Percentiles rank a stretch among this genome's conserved stretches.
These are phyloP conservation scores for Penicillium sp. DNA, from an alignment of 2,329 filamentous ascomycete species.

Conservation along the genomic window DNA sequence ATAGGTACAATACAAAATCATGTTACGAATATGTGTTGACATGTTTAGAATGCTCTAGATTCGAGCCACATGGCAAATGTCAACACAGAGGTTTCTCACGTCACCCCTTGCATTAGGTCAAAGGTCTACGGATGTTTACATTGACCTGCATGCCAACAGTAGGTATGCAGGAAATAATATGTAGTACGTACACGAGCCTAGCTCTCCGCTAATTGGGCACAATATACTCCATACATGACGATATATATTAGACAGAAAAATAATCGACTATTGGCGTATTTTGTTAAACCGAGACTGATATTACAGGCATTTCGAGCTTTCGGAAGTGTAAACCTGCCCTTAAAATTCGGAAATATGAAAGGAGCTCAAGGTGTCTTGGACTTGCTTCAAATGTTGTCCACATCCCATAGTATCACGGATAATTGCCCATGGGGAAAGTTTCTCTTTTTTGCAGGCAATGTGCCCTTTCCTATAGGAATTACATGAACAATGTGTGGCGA, in stretches of 20 bases:
- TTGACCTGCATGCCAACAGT: neutral
- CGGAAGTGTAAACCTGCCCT: too few species aligned
- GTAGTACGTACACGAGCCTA: neutral
- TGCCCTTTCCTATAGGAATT: neutral
- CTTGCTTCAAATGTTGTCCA: neutral
- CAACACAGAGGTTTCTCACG: neutral
- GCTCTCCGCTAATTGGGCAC: too few species aligned
- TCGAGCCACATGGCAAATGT: neutral
- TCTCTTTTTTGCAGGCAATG: too few species aligned
- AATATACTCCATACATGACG: neutral
- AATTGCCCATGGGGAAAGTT: conserved; percentile 21
- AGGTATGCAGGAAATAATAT: neutral
- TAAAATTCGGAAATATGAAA: too few species aligned
- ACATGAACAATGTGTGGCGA: neutral
- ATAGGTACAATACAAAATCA: neutral
- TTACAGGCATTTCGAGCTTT: neutral
- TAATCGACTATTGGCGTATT: too few species aligned
- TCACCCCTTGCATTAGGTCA: neutral
- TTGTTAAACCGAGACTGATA: neutral
- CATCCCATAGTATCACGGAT: conserved; percentile 10
- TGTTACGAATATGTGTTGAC: neutral
- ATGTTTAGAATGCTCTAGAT: neutral
- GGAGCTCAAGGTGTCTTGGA: neutral
- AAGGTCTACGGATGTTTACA: neutral
- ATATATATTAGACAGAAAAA: neutral